These are phyloP conservation scores for Auriculariales sp. DNA, from an alignment of 768 basidiomycete species.

Conservation along the genomic window DNA sequence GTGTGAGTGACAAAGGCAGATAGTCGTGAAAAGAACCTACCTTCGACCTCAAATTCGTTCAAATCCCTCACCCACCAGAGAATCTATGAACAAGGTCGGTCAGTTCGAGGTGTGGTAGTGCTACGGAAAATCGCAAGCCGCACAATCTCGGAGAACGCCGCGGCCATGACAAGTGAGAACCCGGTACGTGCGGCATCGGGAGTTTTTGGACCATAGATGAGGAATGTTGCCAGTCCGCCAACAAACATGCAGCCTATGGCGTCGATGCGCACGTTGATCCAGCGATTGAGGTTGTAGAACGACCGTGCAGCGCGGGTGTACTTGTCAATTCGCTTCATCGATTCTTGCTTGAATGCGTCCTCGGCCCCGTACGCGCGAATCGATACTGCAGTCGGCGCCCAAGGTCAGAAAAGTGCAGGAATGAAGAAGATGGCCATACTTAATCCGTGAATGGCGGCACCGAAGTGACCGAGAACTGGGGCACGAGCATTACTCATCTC, in stretches of 20 bases:
- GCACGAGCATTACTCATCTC: conserved; percentile 37
- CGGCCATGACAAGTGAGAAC: conserved; percentile 25
- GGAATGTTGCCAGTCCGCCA: conserved; percentile 35
- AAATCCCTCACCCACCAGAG: conserved; percentile 24
- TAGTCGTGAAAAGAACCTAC: conserved; percentile 11
- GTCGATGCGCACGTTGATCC: conserved; percentile 42
- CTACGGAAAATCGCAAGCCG: neutral
- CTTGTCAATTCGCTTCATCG: conserved; percentile 36
- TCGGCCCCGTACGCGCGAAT: conserved; percentile 56
- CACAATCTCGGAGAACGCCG: conserved; percentile 33
- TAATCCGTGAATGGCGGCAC: conserved; percentile 44
- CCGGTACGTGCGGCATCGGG: conserved; percentile 29
- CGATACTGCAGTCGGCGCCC: conserved; percentile 16
- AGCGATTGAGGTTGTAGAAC: conserved; percentile 40
- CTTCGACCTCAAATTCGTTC: conserved; percentile 31
- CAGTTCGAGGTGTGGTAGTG: no score
- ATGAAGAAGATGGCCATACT: conserved; percentile 14
- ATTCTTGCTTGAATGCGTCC: conserved; percentile 27
- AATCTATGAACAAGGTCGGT: conserved; percentile 19
- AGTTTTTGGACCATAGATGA: conserved; percentile 28
- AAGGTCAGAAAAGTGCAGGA: no score
- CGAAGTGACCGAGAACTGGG: conserved; percentile 35
- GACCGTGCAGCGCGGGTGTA: conserved; percentile 30
- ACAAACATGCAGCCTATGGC: conserved; percentile 41
- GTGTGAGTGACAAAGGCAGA: neutral